Percentiles rank a stretch among this genome's conserved stretches.
Conservation (phyloP, 2,329 filamentous ascomycete genomes). For the Penicillium sp. region DNA sequence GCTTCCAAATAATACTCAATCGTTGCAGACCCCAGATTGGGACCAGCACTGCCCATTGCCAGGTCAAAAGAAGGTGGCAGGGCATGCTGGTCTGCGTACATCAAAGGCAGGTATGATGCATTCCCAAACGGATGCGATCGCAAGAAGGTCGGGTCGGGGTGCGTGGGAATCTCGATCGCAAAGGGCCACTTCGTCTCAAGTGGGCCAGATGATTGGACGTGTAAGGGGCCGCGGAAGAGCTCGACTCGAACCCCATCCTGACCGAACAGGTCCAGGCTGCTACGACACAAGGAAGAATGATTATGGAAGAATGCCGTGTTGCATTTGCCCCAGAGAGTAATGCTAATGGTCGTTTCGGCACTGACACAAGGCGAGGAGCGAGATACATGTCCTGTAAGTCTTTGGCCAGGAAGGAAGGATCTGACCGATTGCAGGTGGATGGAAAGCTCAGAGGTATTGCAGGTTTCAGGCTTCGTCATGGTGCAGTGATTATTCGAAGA, state of each 20-base stretch:
- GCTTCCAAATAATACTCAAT: neutral
- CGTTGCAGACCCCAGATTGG: neutral
- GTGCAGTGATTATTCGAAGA: neutral
- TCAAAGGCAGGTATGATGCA: neutral
- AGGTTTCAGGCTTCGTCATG: neutral
- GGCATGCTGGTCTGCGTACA: neutral
- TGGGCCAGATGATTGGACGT: neutral
- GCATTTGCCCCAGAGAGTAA: neutral
- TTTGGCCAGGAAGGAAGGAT: neutral
- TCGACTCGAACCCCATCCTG: neutral
- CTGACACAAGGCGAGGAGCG: neutral
- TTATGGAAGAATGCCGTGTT: neutral
- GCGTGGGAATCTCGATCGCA: neutral
- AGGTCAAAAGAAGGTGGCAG: slow-evolving; percentile 1
- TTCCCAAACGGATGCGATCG: neutral
- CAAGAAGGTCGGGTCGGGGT: neutral
- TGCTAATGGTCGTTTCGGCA: neutral
- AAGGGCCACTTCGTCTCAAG: neutral
- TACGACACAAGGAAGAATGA: neutral
- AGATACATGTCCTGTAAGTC: neutral
- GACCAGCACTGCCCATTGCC: neutral
- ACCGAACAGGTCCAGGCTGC: neutral
- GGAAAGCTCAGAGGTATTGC: neutral
- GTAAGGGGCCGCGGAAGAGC: neutral
- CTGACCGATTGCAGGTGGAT: neutral